phyloP scores from a whole-genome alignment of 75 land plant species.

The Ceratopteris richardii region DNA sequence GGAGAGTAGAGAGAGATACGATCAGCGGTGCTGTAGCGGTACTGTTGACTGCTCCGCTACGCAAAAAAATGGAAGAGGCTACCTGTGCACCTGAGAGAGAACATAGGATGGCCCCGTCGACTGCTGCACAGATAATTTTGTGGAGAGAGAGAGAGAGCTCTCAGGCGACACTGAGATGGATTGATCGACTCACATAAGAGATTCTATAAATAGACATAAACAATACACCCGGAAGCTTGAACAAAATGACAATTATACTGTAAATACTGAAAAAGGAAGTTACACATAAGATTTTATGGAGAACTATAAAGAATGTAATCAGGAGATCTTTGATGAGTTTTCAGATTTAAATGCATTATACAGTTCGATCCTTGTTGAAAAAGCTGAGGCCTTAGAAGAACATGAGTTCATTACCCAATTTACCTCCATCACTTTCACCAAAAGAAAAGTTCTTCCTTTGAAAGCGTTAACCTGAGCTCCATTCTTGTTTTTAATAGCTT shows the following conservation, averaged over 20 bases:
- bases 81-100: too few relatives aligned
- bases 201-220: conserved; percentile 77
- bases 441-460: conserved; percentile 50
- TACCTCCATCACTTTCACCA: conserved; percentile 50
- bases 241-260: conserved; percentile 69
- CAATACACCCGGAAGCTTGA: conserved; percentile 87
- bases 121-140: too few relatives aligned
- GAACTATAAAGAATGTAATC: conserved; percentile 93
- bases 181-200: conserved; percentile 80
- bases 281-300: conserved; percentile 91
- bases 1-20: too few relatives aligned
- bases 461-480: too few relatives aligned
- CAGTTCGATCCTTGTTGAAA: conserved; percentile 64
- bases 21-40: too few relatives aligned
- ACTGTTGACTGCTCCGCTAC: too few relatives aligned
- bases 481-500: too few relatives aligned
- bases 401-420: conserved; percentile 49
- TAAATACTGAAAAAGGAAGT: conserved; percentile 89
- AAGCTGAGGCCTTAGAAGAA: conserved; percentile 87
- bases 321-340: conserved; percentile 93
- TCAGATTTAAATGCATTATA: conserved; percentile 86
- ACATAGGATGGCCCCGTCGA: too few relatives aligned
- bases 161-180: too few relatives aligned
- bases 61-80: too few relatives aligned
- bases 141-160: too few relatives aligned